A percentile compares a stretch with the other conserved stretches of the same genome.
phyloP scores from a whole-genome alignment of 768 basidiomycete genomes.

The Collybia sp. region DNA sequence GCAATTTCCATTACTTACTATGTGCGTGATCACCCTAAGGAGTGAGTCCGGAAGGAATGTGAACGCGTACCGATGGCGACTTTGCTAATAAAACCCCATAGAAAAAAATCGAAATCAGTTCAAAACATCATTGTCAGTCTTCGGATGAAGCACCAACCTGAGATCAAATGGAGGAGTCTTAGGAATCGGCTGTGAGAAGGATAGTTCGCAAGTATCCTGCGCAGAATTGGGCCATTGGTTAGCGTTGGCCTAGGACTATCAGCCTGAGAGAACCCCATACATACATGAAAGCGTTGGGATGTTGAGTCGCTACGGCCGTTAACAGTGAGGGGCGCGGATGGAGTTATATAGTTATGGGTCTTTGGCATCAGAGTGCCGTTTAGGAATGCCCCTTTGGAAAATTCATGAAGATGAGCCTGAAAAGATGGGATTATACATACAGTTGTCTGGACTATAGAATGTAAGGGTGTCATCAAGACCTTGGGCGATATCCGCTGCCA shows the following conservation, averaged over 20 bases:
- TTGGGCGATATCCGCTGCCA: slow-evolving; percentile 44
- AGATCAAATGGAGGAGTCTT: slow-evolving; percentile 40
- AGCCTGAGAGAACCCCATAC: slow-evolving; percentile 7
- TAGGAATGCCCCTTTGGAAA: slow-evolving; percentile 35
- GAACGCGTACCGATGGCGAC: slow-evolving; percentile 36
- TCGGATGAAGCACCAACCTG: slow-evolving; percentile 18
- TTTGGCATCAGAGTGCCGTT: slow-evolving; percentile 37
- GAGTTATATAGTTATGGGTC: slow-evolving; percentile 39
- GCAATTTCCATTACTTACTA: slow-evolving; percentile 42
- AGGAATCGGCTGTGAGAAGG: slow-evolving; percentile 34
- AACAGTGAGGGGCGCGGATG: slow-evolving; percentile 33
- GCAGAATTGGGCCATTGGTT: not conserved
- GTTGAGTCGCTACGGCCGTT: slow-evolving; percentile 40
- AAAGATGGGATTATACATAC: slow-evolving; percentile 22
- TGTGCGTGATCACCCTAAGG: not conserved
- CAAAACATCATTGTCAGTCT: not conserved
- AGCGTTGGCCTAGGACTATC: not conserved
- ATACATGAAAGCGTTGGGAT: slow-evolving; percentile 45
- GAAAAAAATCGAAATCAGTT: not conserved
- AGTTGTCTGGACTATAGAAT: slow-evolving; percentile 50
- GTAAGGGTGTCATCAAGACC: slow-evolving; percentile 27
- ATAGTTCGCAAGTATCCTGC: slow-evolving; percentile 39
- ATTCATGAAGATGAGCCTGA: not conserved
- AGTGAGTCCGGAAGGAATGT: not conserved
- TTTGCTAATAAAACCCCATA: slow-evolving; percentile 21